phyloP scores from a whole-genome alignment of 1,139 yeast genomes.

The Scheffersomyces illinoinensis region DNA sequence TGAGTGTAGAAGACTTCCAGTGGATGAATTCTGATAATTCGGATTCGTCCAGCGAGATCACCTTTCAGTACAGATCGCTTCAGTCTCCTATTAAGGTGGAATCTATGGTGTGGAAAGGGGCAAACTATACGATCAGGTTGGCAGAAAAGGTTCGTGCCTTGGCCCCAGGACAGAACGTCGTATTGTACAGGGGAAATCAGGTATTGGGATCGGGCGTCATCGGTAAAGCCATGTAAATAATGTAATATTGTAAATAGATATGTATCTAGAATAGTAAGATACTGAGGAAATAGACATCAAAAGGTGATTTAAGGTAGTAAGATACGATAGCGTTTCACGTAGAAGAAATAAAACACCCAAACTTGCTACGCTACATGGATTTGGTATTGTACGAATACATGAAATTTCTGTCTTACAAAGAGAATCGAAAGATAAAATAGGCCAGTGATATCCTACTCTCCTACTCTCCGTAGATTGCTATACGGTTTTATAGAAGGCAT shows the following conservation, averaged over 20 bases:
- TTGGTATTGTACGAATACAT: no score
- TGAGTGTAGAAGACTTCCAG: constrained; percentile 48
- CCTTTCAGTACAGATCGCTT: constrained; percentile 68
- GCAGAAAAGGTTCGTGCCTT: constrained; percentile 61
- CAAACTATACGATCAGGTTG: constrained; percentile 33
- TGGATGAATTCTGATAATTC: constrained; percentile 37
- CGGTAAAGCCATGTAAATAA: constrained; percentile 10
- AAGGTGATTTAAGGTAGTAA: no score
- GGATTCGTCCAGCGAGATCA: constrained; percentile 6
- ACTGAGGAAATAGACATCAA: not conserved
- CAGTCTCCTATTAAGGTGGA: constrained; percentile 51
- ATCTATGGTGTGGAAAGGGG: constrained; percentile 10
- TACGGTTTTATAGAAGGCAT: no score
- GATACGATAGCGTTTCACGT: no score
- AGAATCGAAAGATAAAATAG: no score
- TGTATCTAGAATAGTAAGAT: not conserved
- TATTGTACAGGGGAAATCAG: constrained; percentile 63
- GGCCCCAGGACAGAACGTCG: constrained; percentile 88
- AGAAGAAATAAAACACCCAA: no score
- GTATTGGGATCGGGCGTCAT: constrained; percentile 77
- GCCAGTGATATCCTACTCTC: no score
- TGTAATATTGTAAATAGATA: not conserved
- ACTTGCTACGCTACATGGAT: not conserved
- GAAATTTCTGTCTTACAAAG: no score
- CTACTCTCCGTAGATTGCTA: no score